phyloP scores from a whole-genome alignment of 352 stramenopile genomes.

The Phytophthora palmivora region DNA sequence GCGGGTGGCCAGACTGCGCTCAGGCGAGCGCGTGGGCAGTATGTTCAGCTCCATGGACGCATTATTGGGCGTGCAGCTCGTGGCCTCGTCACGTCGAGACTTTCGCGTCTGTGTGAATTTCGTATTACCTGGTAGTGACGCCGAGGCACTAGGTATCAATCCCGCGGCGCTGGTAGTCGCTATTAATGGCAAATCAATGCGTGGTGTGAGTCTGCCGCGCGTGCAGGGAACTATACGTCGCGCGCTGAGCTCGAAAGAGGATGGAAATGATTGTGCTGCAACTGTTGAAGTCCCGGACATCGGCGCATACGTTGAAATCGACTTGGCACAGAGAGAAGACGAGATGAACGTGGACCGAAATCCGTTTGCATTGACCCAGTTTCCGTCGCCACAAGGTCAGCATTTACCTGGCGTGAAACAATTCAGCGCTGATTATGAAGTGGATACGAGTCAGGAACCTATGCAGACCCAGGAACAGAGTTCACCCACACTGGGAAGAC shows the following conservation, averaged over 20 bases:
- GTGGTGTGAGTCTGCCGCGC: slow-evolving; percentile 54
- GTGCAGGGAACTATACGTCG: slow-evolving; percentile 53
- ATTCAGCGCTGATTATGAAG: slow-evolving; percentile 45
- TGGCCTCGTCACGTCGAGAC: slow-evolving; percentile 61
- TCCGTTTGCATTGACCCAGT: slow-evolving; percentile 70
- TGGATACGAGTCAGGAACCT: slow-evolving; percentile 20
- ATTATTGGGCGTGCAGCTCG: slow-evolving; percentile 62
- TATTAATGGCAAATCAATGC: slow-evolving; percentile 63
- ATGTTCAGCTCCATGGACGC: slow-evolving; percentile 63
- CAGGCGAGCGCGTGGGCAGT: slow-evolving; percentile 34
- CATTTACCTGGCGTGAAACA: slow-evolving; percentile 71
- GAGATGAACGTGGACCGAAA: slow-evolving; percentile 77
- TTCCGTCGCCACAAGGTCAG: slow-evolving; percentile 72
- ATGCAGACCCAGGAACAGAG: slow-evolving; percentile 33
- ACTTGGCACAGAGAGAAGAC: slow-evolving; percentile 71
- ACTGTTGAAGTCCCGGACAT: slow-evolving; percentile 42
- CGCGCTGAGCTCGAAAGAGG: slow-evolving; percentile 27
- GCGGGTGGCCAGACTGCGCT: slow-evolving; percentile 39
- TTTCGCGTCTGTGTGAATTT: slow-evolving; percentile 76
- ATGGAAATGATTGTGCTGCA: slow-evolving; percentile 12
- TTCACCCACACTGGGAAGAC: slow-evolving; percentile 41
- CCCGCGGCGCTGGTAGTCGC: slow-evolving; percentile 64
- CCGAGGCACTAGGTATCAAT: slow-evolving; percentile 56
- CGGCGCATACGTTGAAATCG: slow-evolving; percentile 46
- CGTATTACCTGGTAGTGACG: slow-evolving; percentile 57